A percentile compares a stretch with the other conserved stretches of the same genome.
Conservation (phyloP, 2,329 filamentous ascomycete species). For the Xylariaceae sp. region DNA sequence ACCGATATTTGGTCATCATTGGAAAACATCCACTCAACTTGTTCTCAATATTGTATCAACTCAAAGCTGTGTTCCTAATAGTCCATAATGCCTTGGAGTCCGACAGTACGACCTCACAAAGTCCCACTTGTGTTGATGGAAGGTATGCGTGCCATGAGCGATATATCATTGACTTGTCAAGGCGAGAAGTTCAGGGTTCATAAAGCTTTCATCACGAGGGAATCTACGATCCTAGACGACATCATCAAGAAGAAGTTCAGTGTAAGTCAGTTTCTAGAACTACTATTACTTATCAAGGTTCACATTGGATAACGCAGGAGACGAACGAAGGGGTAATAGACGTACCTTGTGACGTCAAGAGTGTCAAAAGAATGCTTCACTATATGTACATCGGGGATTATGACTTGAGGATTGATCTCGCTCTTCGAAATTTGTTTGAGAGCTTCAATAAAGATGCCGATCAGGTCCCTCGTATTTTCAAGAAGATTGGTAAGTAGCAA, state of each 20-base stretch:
- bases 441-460: no score
- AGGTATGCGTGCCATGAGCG: conserved; percentile 6
- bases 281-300: no score
- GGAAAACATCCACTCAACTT: no score
- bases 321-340: conserved; percentile 3
- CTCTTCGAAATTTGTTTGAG: no score
- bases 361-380: conserved; percentile 10
- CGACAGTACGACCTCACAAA: no score
- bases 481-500: no score
- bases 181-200: conserved; percentile 24
- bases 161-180: conserved; percentile 18
- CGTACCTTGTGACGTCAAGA: conserved; percentile 5
- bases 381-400: conserved; percentile 15
- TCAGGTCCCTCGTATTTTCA: no score
- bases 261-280: conserved; percentile 20
- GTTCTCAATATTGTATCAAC: no score
- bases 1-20: no score
- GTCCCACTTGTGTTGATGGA: no score
- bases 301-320: conserved; percentile 11
- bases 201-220: conserved; percentile 20
- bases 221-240: conserved; percentile 20
- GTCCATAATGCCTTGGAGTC: no score
- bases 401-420: neutral
- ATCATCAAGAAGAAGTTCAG: conserved; percentile 22
- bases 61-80: no score